phyloP scores from a whole-genome alignment of 805 yeast genomes.

The Starmerella potacharoeniae region DNA sequence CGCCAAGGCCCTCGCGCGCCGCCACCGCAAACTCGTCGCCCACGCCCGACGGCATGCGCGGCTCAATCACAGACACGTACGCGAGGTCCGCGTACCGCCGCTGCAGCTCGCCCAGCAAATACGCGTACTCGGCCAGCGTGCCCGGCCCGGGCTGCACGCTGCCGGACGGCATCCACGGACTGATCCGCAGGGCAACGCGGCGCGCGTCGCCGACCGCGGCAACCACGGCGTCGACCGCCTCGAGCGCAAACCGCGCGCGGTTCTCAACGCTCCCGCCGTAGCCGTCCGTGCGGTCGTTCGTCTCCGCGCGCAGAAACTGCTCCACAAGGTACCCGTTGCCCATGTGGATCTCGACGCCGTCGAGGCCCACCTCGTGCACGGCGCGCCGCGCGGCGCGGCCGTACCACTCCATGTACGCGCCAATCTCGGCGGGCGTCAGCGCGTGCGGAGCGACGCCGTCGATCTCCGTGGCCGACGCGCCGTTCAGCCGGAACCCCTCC shows the following conservation, averaged over 20 bases:
- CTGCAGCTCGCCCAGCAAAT: conserved; percentile 33
- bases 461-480: conserved; percentile 1
- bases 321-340: conserved; percentile 51
- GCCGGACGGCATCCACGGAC: conserved; percentile 31
- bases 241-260: conserved; percentile 41
- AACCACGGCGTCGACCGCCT: conserved; percentile 41
- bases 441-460: background rate
- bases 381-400: conserved; percentile 36
- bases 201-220: conserved; percentile 38
- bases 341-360: conserved; percentile 54
- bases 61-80: conserved; percentile 37
- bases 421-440: conserved; percentile 12
- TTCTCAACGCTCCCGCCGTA: conserved; percentile 55
- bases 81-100: conserved; percentile 29
- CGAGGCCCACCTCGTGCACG: conserved; percentile 43
- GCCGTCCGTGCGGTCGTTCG: conserved; percentile 46
- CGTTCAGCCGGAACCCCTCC: conserved; percentile 6
- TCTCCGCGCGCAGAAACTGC: conserved; percentile 36
- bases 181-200: conserved; percentile 29
- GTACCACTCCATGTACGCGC: conserved; percentile 16
- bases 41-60: conserved; percentile 28
- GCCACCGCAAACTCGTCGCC: conserved; percentile 4
- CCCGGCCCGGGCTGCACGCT: conserved; percentile 27
- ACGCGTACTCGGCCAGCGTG: conserved; percentile 34
- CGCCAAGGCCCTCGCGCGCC: conserved; percentile 9